Percentiles rank a stretch among this genome's conserved stretches.
Evolutionary conservation across 345 rosid genomes (phyloP).

Genomic region (Pelargonium nanum): DNA sequence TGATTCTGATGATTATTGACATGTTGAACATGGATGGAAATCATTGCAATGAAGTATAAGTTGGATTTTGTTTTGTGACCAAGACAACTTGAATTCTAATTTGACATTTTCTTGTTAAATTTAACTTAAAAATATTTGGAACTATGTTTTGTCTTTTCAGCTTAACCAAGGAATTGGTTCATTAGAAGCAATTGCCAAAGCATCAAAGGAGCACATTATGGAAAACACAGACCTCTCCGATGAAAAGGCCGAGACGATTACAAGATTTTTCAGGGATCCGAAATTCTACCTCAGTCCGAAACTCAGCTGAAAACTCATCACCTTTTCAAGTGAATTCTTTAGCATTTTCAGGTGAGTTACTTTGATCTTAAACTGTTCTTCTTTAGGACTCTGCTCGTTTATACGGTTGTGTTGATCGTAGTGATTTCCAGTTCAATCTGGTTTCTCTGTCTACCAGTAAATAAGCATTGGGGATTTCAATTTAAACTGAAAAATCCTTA

Average conservation of each 20-base stretch:
- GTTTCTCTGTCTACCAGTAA: too few relatives aligned
- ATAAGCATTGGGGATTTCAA: too few relatives aligned
- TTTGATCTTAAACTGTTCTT: background rate
- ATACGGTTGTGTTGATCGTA: too few relatives aligned
- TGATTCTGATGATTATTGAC: too few relatives aligned
- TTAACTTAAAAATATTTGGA: background rate
- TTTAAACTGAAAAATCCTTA: too few relatives aligned
- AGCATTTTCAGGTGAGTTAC: slow-evolving; percentile 8
- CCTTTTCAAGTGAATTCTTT: background rate
- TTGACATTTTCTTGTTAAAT: background rate
- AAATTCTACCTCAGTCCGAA: slow-evolving; percentile 58
- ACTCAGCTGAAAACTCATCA: slow-evolving; percentile 34
- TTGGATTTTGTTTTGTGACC: background rate
- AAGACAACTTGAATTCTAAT: background rate
- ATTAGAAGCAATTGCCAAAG: slow-evolving; percentile 68
- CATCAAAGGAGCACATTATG: slow-evolving; percentile 59
- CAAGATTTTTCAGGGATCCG: slow-evolving; percentile 68
- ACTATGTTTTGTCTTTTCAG: slow-evolving; percentile 22
- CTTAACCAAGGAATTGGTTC: slow-evolving; percentile 87
- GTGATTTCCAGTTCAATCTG: too few relatives aligned
- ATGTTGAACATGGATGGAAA: too few relatives aligned
- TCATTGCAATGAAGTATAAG: too few relatives aligned
- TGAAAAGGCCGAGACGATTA: slow-evolving; percentile 56
- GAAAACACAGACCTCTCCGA: slow-evolving; percentile 80
- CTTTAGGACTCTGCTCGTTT: background rate